Percentiles rank a stretch among this genome's conserved stretches.
phyloP scores from a whole-genome alignment of 371 early-diverging fungal species.

The Dinochytrium kinnereticum region DNA sequence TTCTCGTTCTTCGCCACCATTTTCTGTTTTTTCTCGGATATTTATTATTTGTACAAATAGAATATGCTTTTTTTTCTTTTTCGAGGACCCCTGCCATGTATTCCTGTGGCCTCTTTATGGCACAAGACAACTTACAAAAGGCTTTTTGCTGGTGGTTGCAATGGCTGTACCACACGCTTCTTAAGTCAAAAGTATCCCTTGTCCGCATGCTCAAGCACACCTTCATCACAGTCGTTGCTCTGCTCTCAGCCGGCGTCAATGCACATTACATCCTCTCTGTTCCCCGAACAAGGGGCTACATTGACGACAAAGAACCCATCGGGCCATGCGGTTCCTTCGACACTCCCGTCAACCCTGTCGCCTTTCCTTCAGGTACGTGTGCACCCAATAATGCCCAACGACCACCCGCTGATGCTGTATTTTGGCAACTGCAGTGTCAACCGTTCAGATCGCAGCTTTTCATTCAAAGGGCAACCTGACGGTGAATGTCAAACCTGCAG shows the following conservation, averaged over 20 bases:
- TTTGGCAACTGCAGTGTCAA: neutral
- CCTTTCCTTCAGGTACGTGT: neutral
- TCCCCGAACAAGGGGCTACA: neutral
- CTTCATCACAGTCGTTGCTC: neutral
- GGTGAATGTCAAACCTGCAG: neutral
- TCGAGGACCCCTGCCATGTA: neutral
- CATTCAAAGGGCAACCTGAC: constrained; percentile 5
- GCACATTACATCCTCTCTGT: constrained; percentile 1
- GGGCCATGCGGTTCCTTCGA: constrained; percentile 2
- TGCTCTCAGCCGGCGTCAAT: neutral
- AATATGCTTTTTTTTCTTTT: neutral
- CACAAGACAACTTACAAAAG: neutral
- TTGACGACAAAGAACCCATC: neutral
- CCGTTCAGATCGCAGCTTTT: neutral
- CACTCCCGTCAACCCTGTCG: constrained; percentile 7
- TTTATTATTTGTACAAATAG: neutral
- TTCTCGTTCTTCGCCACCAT: too few relatives aligned
- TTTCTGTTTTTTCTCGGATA: too few relatives aligned
- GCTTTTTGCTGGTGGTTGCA: neutral
- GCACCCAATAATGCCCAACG: neutral
- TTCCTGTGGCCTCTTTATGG: neutral
- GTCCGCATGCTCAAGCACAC: too few relatives aligned
- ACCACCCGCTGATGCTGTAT: neutral
- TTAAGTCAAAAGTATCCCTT: neutral
- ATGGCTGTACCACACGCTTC: neutral